A percentile compares a stretch with the other conserved stretches of the same genome.
These are phyloP conservation scores for Cyberlindnera maritima DNA, from an alignment of 805 yeast species.

Conservation along the genomic window DNA sequence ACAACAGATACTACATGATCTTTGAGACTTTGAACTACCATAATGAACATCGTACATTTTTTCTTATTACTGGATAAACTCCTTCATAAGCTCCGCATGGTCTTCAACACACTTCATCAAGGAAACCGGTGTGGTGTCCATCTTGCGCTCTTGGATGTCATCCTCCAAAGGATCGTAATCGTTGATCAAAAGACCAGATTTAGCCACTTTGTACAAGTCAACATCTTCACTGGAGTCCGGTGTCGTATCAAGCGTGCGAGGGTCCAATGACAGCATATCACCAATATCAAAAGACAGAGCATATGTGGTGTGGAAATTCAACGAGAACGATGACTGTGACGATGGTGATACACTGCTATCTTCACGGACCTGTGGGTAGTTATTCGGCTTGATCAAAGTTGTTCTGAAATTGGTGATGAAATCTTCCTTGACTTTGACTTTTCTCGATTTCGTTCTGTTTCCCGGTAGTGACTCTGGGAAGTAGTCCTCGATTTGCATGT, in stretches of 20 bases:
- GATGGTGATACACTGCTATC: conserved; percentile 1
- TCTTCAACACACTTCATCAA: conserved; percentile 18
- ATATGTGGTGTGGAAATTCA: conserved; percentile 17
- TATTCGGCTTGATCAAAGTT: conserved; percentile 11
- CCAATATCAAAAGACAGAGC: conserved; percentile 12
- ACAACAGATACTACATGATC: conserved; percentile 10
- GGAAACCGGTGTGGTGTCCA: conserved; percentile 1
- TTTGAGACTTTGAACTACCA: conserved; percentile 1
- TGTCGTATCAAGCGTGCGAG: neutral
- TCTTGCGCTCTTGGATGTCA: conserved; percentile 6
- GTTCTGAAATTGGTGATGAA: conserved; percentile 15
- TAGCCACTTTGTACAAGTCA: conserved; percentile 1
- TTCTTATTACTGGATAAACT: conserved; percentile 8
- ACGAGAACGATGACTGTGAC: conserved; percentile 10
- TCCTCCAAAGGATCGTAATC: conserved; percentile 21
- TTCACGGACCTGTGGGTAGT: conserved; percentile 22
- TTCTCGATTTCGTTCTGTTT: conserved; percentile 24
- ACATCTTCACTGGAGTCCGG: neutral
- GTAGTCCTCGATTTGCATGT: conserved; percentile 22
- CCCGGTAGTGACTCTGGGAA: conserved; percentile 19
- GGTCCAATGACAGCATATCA: conserved; percentile 1
- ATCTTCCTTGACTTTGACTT: conserved; percentile 17
- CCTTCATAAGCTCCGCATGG: conserved; percentile 15
- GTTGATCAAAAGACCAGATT: conserved; percentile 13
- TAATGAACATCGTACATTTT: no score